A percentile compares a stretch with the other conserved stretches of the same genome.
Conservation (phyloP, 352 stramenopile genomes). For the Phytophthora europaea region DNA sequence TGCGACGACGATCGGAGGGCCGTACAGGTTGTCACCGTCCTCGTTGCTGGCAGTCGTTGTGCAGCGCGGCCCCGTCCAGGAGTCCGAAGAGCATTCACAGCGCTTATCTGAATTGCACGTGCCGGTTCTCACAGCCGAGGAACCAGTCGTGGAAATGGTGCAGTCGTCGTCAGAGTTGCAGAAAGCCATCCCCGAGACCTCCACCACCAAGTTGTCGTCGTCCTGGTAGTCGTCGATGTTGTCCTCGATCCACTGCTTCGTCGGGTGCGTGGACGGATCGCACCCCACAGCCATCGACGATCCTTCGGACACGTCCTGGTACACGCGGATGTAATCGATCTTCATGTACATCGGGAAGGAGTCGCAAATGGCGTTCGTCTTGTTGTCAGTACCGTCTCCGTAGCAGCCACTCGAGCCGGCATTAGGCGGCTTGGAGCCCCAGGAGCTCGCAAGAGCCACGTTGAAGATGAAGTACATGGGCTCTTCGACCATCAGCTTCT, state of each 20-base stretch:
- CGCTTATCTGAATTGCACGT: slow-evolving; percentile 41
- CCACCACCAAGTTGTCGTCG: slow-evolving; percentile 50
- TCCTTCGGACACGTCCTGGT: slow-evolving; percentile 33
- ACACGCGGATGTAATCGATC: slow-evolving; percentile 23
- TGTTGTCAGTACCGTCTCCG: slow-evolving; percentile 20
- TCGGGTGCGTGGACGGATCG: slow-evolving; percentile 61
- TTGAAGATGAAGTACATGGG: slow-evolving; percentile 92
- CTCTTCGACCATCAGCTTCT: slow-evolving; percentile 90
- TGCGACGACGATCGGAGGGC: slow-evolving; percentile 32
- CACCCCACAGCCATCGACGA: slow-evolving; percentile 60
- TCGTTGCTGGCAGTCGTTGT: slow-evolving; percentile 40
- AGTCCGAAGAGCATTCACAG: slow-evolving; percentile 43
- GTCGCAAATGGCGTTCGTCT: slow-evolving; percentile 35
- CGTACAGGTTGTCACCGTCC: slow-evolving; percentile 33
- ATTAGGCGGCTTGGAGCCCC: slow-evolving; percentile 56
- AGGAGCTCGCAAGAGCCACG: slow-evolving; percentile 44
- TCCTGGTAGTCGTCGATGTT: slow-evolving; percentile 66
- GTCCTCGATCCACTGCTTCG: slow-evolving; percentile 69
- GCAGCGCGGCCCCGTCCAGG: slow-evolving; percentile 61
- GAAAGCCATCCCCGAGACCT: slow-evolving; percentile 57
- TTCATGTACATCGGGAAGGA: slow-evolving; percentile 34
- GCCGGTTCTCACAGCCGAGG: slow-evolving; percentile 38
- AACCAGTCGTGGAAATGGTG: slow-evolving; percentile 41
- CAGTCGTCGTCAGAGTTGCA: slow-evolving; percentile 64
- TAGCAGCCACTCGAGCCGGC: slow-evolving; percentile 20